These are phyloP conservation scores for Rhinocladiella mackenziei DNA, from an alignment of 2,329 filamentous ascomycete species.

Conservation along the genomic window DNA sequence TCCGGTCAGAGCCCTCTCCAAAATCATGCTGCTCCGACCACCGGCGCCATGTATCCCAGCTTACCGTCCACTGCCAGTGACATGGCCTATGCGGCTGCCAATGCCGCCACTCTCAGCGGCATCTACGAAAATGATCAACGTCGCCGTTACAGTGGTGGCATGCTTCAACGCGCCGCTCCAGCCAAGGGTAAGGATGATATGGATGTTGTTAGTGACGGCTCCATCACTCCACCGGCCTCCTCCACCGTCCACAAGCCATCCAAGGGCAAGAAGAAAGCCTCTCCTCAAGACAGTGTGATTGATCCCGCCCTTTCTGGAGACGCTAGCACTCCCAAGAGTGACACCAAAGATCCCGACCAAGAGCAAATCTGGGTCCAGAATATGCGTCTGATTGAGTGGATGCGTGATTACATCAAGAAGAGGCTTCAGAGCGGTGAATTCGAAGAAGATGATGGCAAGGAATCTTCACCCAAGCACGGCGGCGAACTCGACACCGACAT, in stretches of 20 bases:
- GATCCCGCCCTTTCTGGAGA: constrained; percentile 28
- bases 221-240: constrained; percentile 28
- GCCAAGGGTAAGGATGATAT: constrained; percentile 38
- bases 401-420: constrained; percentile 55
- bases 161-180: constrained; percentile 53
- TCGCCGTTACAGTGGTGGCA: constrained; percentile 59
- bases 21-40: constrained; percentile 27
- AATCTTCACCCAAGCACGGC: constrained; percentile 33
- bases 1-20: constrained; percentile 58
- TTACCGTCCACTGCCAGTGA: constrained; percentile 58
- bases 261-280: constrained; percentile 24
- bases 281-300: constrained; percentile 26
- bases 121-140: constrained; percentile 59
- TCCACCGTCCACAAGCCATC: constrained; percentile 22
- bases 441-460: constrained; percentile 30
- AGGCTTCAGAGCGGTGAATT: constrained; percentile 53
- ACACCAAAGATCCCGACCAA: constrained; percentile 34
- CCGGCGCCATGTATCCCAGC: constrained; percentile 58
- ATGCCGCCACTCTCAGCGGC: constrained; percentile 57
- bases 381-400: constrained; percentile 59
- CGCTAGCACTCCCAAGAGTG: constrained; percentile 27
- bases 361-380: constrained; percentile 57
- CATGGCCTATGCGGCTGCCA: constrained; percentile 52
- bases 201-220: constrained; percentile 33
- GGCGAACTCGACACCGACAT: constrained; percentile 45